Evolutionary conservation across 2,329 filamentous ascomycete species (phyloP).

Genomic region (Fusarium denticulatum): DNA sequence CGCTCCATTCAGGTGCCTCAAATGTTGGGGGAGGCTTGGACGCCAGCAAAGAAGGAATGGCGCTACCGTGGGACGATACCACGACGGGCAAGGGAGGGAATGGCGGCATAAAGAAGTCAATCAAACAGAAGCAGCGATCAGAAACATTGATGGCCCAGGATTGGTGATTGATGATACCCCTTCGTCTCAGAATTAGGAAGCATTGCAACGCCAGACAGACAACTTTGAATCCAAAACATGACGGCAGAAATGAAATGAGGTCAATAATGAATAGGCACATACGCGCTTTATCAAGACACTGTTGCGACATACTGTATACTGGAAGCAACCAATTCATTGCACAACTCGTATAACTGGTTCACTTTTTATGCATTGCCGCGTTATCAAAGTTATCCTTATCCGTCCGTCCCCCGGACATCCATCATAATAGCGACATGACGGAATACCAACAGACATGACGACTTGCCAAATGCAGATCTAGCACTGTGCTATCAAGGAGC

Average conservation of each 20-base stretch:
- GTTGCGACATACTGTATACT: conserved; percentile 17
- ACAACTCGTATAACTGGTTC: conserved; percentile 18
- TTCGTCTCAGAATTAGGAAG: conserved; percentile 38
- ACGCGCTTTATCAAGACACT: conserved; percentile 28
- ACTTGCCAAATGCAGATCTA: conserved; percentile 21
- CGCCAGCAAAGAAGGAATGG: conserved; percentile 33
- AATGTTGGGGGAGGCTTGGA: conserved; percentile 28
- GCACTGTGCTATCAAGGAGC: conserved; percentile 29
- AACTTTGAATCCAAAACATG: conserved; percentile 29
- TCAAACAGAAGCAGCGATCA: conserved; percentile 32
- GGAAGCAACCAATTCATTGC: conserved; percentile 3
- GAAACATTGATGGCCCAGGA: conserved; percentile 30
- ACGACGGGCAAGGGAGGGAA: conserved; percentile 28
- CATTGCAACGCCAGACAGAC: conserved; percentile 24
- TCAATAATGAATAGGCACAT: not conserved
- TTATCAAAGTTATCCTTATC: conserved; percentile 7
- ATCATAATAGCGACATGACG: conserved; percentile 22
- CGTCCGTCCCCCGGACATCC: conserved; percentile 1
- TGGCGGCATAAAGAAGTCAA: conserved; percentile 36
- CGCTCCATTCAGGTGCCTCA: conserved; percentile 12
- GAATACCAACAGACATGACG: conserved; percentile 35
- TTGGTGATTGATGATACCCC: conserved; percentile 30
- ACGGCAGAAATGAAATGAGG: conserved; percentile 20
- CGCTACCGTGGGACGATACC: conserved; percentile 43
- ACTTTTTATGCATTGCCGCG: conserved; percentile 1